Evolutionary conservation across 2,329 filamentous ascomycete genomes (phyloP).

Genomic region (Epicoccum nigrum): DNA sequence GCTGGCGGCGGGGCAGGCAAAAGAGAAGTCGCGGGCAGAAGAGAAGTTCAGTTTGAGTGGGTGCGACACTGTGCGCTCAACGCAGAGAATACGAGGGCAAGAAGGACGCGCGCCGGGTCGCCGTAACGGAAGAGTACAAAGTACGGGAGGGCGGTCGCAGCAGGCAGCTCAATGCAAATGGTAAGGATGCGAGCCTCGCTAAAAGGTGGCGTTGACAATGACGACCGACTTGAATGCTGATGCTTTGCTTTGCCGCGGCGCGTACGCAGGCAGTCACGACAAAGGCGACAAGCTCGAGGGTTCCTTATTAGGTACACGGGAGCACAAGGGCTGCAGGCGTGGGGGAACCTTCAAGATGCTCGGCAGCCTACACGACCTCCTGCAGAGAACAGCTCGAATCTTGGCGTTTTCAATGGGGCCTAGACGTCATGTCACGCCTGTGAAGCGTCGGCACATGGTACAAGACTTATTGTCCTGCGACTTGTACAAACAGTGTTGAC

Average conservation of each 20-base stretch:
- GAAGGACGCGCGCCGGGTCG: constrained; percentile 29
- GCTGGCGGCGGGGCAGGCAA: constrained; percentile 20
- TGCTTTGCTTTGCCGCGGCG: constrained; percentile 3
- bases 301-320: neutral
- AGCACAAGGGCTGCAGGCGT: constrained; percentile 12
- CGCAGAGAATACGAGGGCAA: constrained; percentile 1
- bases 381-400: constrained; percentile 12
- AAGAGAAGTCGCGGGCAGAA: constrained; percentile 17
- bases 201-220: constrained; percentile 41
- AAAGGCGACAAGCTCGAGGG: neutral
- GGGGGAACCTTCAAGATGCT: neutral
- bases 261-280: neutral
- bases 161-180: constrained; percentile 21
- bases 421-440: constrained; percentile 11
- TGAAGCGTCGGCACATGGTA: constrained; percentile 4
- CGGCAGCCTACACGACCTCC: constrained; percentile 12
- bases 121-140: constrained; percentile 19
- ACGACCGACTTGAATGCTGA: constrained; percentile 4
- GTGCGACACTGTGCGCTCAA: constrained; percentile 13
- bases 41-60: neutral
- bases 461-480: neutral
- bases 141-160: constrained; percentile 23
- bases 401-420: constrained; percentile 14
- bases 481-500: neutral
- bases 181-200: constrained; percentile 39